Conservation (phyloP, 2,329 filamentous ascomycete species). For the Trichoderma sp. region DNA sequence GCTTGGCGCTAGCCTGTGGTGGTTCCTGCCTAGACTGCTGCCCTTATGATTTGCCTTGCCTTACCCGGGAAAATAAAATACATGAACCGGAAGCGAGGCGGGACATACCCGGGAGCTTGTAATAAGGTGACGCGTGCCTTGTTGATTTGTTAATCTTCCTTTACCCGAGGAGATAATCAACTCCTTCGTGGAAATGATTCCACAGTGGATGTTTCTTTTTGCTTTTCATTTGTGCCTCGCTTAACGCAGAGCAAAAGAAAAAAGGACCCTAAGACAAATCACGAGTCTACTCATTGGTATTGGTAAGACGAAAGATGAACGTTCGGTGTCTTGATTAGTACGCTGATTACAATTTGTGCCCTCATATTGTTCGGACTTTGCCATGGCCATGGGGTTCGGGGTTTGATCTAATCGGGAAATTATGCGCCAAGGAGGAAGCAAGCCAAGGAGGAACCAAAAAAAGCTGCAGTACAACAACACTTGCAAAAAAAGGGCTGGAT, state of each 20-base stretch:
- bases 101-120: background rate
- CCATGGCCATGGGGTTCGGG: background rate
- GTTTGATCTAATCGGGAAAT: background rate
- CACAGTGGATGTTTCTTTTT: background rate
- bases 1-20: background rate
- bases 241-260: background rate
- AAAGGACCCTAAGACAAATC: background rate
- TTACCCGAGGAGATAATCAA: background rate
- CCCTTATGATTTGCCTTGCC: background rate
- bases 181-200: background rate
- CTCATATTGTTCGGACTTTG: background rate
- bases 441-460: background rate
- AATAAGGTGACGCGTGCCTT: background rate
- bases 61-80: background rate
- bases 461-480: background rate
- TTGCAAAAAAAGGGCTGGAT: background rate
- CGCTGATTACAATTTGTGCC: background rate
- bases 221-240: background rate
- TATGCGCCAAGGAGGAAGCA: background rate
- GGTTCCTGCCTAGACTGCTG: background rate
- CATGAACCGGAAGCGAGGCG: background rate
- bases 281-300: background rate
- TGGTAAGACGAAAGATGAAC: background rate
- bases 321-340: background rate
- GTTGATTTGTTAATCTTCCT: background rate